Base-by-base conservation (phyloP, 192 early-diverging fungal genomes). In the Gonapodya sp. region DNA sequence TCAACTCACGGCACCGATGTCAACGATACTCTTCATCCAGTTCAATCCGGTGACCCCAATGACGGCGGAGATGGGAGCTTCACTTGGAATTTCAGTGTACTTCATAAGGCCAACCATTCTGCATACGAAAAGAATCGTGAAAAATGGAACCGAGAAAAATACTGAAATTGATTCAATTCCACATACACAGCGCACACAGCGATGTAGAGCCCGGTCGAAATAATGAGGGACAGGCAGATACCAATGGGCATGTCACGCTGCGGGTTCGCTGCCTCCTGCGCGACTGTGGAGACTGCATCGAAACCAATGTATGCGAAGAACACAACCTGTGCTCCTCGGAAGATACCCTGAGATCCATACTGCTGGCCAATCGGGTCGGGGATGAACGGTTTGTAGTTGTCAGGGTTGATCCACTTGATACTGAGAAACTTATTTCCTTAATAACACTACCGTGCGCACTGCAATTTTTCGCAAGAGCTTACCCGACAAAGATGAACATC, bases 221-320 rank as follows among this genome's bases (percentile, higher is more conserved):
- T 92, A 1, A 84, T 73, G 36, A 97, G 87, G 0, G 94, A 94
- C 73, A 85, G 88, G 81, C 95, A 88, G 74, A 97, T 96, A n/a
- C 94, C 96, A 79, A 96, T 91, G 14, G 96, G 95, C 34, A 97
- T 79, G 82, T 96, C 94, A 0, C 89, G 85, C 73, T 93, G 90
- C 16, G 96, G 95, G 73, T 94, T 88, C 36, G 88, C 88, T 18
- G 93, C 87, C 83, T 97, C 96, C 82, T 94, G 93, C 2, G 96
- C 92, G 1, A 92, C 92, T 0, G 96, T 97, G 0, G 94, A 92
- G 18, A 96, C 92, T 0, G 93, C 89, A 84, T 97, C 96, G 85
- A 96, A 96, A 2, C 96, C 95, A 84, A 96, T 93, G 82, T 95
- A 96, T 18, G 92, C 85, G 46, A 89, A 91, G 82, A 96, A 96